Evolutionary conservation across 768 basidiomycete species (phyloP).

Genomic region (Russula dissimulans): DNA sequence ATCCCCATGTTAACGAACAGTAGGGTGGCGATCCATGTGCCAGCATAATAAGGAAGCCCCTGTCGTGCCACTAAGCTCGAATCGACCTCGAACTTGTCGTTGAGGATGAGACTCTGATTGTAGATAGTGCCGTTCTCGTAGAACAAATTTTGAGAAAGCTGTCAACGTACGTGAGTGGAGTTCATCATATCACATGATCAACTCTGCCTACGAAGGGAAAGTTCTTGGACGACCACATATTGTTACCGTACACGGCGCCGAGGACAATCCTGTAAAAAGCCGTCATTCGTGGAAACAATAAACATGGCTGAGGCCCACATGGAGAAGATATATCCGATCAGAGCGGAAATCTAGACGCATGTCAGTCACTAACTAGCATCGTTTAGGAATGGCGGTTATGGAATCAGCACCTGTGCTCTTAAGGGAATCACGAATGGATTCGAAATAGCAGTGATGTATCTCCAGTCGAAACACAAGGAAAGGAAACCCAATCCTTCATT

Average conservation of each 20-base stretch:
- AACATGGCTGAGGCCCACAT: constrained; percentile 28
- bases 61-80: constrained; percentile 32
- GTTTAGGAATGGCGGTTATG: neutral
- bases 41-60: constrained; percentile 39
- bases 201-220: constrained; percentile 13
- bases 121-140: constrained; percentile 22
- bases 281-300: neutral
- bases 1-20: constrained; percentile 38
- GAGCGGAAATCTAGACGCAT: constrained; percentile 33
- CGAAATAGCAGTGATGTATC: constrained; percentile 23
- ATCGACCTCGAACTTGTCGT: constrained; percentile 37
- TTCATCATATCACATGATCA: neutral
- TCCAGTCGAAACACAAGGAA: constrained; percentile 23
- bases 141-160: constrained; percentile 23
- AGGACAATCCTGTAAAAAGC: constrained; percentile 20
- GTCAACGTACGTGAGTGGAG: neutral
- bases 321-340: constrained; percentile 43
- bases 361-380: neutral
- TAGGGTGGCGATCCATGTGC: constrained; percentile 39
- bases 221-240: constrained; percentile 21
- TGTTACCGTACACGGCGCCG: constrained; percentile 23
- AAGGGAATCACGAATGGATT: constrained; percentile 49
- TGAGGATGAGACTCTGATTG: constrained; percentile 23
- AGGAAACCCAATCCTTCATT: constrained; percentile 24
- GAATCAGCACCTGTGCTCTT: constrained; percentile 31